phyloP scores from a whole-genome alignment of 2,329 filamentous ascomycete genomes.

The Fusarium compactum region DNA sequence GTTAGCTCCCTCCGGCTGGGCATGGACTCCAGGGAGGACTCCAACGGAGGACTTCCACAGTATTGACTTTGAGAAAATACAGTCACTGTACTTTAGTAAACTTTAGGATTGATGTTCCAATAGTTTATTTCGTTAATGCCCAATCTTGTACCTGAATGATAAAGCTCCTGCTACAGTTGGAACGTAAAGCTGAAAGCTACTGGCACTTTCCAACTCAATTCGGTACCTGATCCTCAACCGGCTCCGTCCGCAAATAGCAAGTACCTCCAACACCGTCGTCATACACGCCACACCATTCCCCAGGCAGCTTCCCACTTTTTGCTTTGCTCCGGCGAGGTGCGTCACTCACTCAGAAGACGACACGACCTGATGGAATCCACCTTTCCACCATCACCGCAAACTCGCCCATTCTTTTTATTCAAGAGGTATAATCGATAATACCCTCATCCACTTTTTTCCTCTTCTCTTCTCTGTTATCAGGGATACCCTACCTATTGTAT shows the following conservation, averaged over 20 bases:
- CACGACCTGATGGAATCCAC: constrained; percentile 28
- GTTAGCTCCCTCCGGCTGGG: not conserved
- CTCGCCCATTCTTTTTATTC: constrained; percentile 3
- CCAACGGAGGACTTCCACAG: not conserved
- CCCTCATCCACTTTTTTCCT: constrained; percentile 23
- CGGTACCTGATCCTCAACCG: not conserved
- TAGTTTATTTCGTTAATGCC: not conserved
- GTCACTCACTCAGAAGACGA: constrained; percentile 38
- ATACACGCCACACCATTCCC: constrained; percentile 46
- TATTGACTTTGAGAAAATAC: not conserved
- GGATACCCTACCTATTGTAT: constrained; percentile 7
- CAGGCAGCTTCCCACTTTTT: constrained; percentile 41
- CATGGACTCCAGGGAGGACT: not conserved
- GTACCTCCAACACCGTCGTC: constrained; percentile 39
- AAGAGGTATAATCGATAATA: constrained; percentile 32
- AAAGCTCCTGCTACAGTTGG: constrained; percentile 3
- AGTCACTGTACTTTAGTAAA: not conserved
- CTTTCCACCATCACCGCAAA: constrained; percentile 31
- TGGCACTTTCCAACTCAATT: not conserved
- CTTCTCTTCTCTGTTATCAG: constrained; percentile 1
- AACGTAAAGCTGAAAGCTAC: constrained; percentile 22
- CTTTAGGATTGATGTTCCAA: not conserved
- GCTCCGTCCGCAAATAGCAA: not conserved
- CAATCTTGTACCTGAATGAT: not conserved
- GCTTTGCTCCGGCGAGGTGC: constrained; percentile 38